Evolutionary conservation across 805 yeast genomes (phyloP), one percentile per base, ranked within the genome.

Genomic region (Cyberlindnera xylosilytica): DNA sequence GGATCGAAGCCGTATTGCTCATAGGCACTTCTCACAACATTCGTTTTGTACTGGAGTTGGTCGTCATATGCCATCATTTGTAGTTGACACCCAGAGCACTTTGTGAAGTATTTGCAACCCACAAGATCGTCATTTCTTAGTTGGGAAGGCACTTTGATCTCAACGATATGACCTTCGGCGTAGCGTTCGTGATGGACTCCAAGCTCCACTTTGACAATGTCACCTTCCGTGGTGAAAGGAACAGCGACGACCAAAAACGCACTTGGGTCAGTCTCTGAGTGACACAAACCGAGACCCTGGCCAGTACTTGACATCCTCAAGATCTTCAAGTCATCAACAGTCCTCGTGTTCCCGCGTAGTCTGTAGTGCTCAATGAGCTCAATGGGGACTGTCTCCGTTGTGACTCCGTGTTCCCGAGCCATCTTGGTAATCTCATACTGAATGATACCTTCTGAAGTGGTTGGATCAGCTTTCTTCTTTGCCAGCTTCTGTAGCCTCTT

Each of bases 71-170:
- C 67, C 22, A 88, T 65, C 65, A 79, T 81, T 58, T 91, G 98
- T 57, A 81, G 83, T 64, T 93, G 98, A 61, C 98, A 90, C 2
- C 98, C 98, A 1, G 95, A 86, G 60, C 97, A 90, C 48, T 77
- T 76, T 6, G 90, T 90, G 65, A 90, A 91, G 65, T 91, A 87
- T 50, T 76, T 71, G 50, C 78, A 76, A 38, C 79, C 75, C 36
- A 85, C 71, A 6, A 67, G 56, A 45, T 81, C 79, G 46, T 87
- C 72, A 20, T 77, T 63, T 49, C 87, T 56, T 70, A 61, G 26
- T 32, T 50, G 2, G 43, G 83, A 72, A 2, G 68, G 52, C 49
- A 59, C 37, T 4, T 67, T 48, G 2, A 87, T 73, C 20, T 69
- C 62, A 11, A 85, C 55, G 36, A 89, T 62, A 57, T 88, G 96